A percentile compares a stretch with the other conserved stretches of the same genome.
These are phyloP conservation scores for Aspergillus persii DNA, from an alignment of 2,329 filamentous ascomycete species.

Conservation along the genomic window DNA sequence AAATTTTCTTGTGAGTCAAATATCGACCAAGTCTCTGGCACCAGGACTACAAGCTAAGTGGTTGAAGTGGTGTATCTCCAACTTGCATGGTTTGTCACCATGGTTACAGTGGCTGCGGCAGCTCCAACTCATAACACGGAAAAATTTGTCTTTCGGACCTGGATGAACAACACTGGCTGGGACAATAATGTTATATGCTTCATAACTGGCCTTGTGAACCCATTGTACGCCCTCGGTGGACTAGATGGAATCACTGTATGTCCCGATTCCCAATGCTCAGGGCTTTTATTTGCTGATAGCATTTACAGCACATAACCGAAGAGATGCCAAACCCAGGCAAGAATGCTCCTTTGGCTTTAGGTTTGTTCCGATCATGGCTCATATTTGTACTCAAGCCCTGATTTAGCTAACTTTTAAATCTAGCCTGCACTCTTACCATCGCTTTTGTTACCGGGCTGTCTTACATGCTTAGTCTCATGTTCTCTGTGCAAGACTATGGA, in stretches of 20 bases:
- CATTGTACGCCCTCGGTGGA: slow-evolving; percentile 48
- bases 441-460: slow-evolving; percentile 51
- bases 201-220: slow-evolving; percentile 52
- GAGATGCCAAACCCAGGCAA: slow-evolving; percentile 48
- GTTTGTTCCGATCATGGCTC: neutral
- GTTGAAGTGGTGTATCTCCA: slow-evolving; percentile 45
- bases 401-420: neutral
- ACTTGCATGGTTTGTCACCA: slow-evolving; percentile 48
- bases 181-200: slow-evolving; percentile 50
- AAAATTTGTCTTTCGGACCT: slow-evolving; percentile 53
- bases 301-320: slow-evolving; percentile 47
- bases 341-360: slow-evolving; percentile 33
- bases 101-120: slow-evolving; percentile 49
- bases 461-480: slow-evolving; percentile 54
- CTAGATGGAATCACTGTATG: slow-evolving; percentile 46
- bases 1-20: slow-evolving; percentile 39
- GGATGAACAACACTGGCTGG: slow-evolving; percentile 56
- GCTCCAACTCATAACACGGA: slow-evolving; percentile 46
- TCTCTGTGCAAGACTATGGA: slow-evolving; percentile 50
- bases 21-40: neutral
- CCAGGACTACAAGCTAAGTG: neutral
- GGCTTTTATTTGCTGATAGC: neutral
- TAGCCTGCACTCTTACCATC: slow-evolving; percentile 48
- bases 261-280: neutral
- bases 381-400: neutral